Evolutionary conservation across 306 rosid species (phyloP), one percentile per base, ranked within the genome.

Genomic region (Biancaea sappan): DNA sequence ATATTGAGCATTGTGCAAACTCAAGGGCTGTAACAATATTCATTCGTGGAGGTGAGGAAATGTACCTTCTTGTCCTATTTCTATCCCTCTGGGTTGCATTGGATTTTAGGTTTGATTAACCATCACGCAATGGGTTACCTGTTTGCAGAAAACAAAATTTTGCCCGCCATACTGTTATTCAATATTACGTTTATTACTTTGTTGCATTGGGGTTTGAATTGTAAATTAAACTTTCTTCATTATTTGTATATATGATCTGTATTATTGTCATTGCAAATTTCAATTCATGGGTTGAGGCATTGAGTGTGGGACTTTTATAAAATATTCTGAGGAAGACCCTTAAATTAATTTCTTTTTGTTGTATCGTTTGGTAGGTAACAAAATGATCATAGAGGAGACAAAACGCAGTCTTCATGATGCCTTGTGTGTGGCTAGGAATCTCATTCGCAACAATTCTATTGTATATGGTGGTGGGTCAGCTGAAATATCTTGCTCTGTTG

Each of bases 391-490:
- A 60, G 99, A 95, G 86, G 99, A 95, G 93, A 95, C 99, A 61
- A 95, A 95, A 77, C 96, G 99, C 57, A 95, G 98, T 77, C 50
- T 95, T 79, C 99, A 92, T 0, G 98, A 95, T 89, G 95, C 98
- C 70, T 71, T 95, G 65, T 95, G 99, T 56, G 99, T 95, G 61
- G 96, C 99, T 43, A 90, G 99, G 84, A 95, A 95, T 88, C 97
- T 95, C 74, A 95, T 95, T 37, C 90, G 97, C 86, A 95, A 95
- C 86, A 95, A 95, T 52, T 90, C 97, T 66, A 92, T 95, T 51
- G 98, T 95, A 31, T 95, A 95, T 34, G 99, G 99, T n/a, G 98
- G 99, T 78, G 99, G 98, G 41, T 87, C 99, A 2, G 92, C 99
- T 43, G 99, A 95, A 82, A 90, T 95, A 68, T 75, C 97, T 19